Base-by-base conservation (phyloP, 495 filamentous ascomycete genomes). In the Penicillium steckii region DNA sequence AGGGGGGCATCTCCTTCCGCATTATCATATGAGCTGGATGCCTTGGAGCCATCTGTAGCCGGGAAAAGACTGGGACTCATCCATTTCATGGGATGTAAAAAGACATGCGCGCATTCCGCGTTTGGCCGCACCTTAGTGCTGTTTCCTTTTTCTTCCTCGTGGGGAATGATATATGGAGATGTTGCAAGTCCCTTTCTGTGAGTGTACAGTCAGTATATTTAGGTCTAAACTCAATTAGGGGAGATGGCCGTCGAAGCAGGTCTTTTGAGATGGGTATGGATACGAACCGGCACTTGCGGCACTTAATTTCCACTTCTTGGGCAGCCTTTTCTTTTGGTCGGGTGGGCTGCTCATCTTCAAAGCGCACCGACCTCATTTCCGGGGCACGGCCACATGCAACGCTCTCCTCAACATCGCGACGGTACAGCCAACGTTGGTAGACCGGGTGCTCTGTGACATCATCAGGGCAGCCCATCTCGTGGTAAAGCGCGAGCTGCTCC, bases 401-500 rank as follows among this genome's bases (percentile, higher is more conserved):
- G 46, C 86, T 88, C 30, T 85, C 79, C 56, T 92, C 82, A 1
- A 96, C 80, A 54, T 92, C 87, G 13, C 83, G 79, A 51, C 83
- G 76, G 61, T 90, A 98, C 13, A 94, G 70, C 95, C 95, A 98
- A 23, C 88, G 83, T 64, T 91, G 89, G 69, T 97, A 98, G 0
- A 75, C 59, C 0, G 90, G 86, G 24, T 90, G 75, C 8, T 74
- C 73, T 44, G 87, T 87, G 50, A 90, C 72, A 48, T 84, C 80
- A 29, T 79, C 73, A 8, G 91, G 90, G 52, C 86, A 85, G 44
- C 83, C 78, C 89, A 96, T 95, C 48, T 85, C 64, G 70, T 90
- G 84, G 70, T 91, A 98, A n/a, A 96, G 71, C 51, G 85, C 75
- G 7, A 98, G 79, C 66, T 98, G 94, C 35, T 79, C 61, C 85